A percentile compares a stretch with the other conserved stretches of the same genome.
phyloP scores from a whole-genome alignment of 1,139 yeast genomes.

The Debaryomyces psychrophilus region DNA sequence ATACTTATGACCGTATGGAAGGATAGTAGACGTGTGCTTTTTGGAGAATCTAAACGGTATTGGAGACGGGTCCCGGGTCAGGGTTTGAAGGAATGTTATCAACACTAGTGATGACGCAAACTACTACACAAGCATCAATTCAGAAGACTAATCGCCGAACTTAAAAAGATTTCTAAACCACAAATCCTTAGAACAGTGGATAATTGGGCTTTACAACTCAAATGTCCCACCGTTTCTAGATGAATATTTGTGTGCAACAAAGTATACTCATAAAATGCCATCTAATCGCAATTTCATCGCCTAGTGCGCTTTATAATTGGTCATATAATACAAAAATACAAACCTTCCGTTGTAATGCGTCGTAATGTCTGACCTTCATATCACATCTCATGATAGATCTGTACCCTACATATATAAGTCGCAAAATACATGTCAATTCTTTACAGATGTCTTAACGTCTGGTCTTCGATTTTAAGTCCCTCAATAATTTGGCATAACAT shows the following conservation, averaged over 20 bases:
- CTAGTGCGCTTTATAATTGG: background rate
- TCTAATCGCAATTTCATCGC: background rate
- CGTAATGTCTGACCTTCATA: background rate
- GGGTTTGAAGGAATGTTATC: slow-evolving; percentile 28
- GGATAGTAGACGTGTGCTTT: slow-evolving; percentile 40
- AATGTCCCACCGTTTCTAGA: background rate
- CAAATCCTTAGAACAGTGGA: background rate
- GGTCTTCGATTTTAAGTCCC: no score
- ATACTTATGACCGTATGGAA: slow-evolving; percentile 45
- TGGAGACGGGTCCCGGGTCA: slow-evolving; percentile 51
- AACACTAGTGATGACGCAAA: background rate
- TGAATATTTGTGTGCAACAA: background rate
- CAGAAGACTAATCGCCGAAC: no score
- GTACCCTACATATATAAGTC: no score
- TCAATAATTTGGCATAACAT: no score
- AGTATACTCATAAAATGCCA: background rate
- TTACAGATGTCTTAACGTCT: no score
- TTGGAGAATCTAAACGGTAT: slow-evolving; percentile 39
- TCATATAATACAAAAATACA: background rate
- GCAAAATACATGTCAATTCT: no score
- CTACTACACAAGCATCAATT: background rate
- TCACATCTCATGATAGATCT: no score
- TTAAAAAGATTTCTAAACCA: background rate
- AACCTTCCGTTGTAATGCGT: background rate
- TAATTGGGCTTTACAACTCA: background rate